Percentiles rank a stretch among this genome's conserved stretches.
These are phyloP conservation scores for Fusarium mangiferae DNA, from an alignment of 2,329 filamentous ascomycete genomes.

Conservation along the genomic window DNA sequence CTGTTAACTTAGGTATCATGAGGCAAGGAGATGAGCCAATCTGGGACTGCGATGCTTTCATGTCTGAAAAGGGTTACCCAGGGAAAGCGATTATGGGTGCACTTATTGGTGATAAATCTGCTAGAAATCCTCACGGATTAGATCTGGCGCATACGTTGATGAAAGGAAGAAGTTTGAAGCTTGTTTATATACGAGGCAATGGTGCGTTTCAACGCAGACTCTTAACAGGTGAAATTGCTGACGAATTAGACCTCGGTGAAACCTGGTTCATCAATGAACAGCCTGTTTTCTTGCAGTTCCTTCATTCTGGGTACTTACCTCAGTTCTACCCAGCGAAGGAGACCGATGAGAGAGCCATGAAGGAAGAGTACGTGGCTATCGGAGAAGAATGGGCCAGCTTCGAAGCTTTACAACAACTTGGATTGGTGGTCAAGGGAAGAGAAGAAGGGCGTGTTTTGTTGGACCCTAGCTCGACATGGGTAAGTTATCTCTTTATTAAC, in stretches of 20 bases:
- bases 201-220: background rate
- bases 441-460: conserved; percentile 9
- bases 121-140: conserved; percentile 8
- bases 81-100: conserved; percentile 16
- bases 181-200: conserved; percentile 23
- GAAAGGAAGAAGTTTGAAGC: background rate
- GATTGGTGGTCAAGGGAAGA: background rate
- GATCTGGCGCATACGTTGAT: conserved; percentile 19
- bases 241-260: conserved; percentile 14
- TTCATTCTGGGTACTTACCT: conserved; percentile 19
- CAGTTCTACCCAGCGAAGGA: conserved; percentile 23
- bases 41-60: conserved; percentile 17
- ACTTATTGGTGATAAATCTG: conserved; percentile 19
- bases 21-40: conserved; percentile 1
- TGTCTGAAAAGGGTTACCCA: background rate
- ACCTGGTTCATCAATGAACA: conserved; percentile 30
- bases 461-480: conserved; percentile 19
- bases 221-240: background rate
- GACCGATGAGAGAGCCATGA: background rate
- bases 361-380: conserved; percentile 11
- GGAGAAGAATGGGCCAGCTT: conserved; percentile 28
- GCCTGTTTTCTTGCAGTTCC: conserved; percentile 19
- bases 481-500: fast-evolving
- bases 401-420: conserved; percentile 17
- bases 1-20: background rate